These are phyloP conservation scores for Colletotrichum incanum DNA, from an alignment of 2,329 filamentous ascomycete genomes.

Conservation along the genomic window DNA sequence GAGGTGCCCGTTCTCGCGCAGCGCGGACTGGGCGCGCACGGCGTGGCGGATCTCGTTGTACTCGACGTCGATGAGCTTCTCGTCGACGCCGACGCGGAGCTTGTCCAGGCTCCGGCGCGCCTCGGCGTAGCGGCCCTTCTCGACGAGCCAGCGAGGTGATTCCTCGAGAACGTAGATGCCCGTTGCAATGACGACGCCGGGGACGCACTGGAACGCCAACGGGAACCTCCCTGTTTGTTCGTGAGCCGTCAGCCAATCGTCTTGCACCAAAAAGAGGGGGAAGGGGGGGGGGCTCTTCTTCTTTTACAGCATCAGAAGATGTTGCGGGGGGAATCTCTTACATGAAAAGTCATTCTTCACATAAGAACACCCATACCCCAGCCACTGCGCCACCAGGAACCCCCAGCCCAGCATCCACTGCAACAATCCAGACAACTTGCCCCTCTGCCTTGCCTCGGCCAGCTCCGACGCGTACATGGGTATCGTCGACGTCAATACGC, in stretches of 20 bases:
- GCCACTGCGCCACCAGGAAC: conserved; percentile 57
- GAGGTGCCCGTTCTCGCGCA: conserved; percentile 52
- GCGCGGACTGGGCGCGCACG: conserved; percentile 49
- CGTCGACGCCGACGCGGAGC: conserved; percentile 50
- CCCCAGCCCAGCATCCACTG: conserved; percentile 63
- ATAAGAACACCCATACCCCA: conserved; percentile 53
- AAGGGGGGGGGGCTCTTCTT: no score
- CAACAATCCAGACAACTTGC: conserved; percentile 57
- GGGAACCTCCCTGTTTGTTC: conserved; percentile 51
- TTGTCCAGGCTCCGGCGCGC: conserved; percentile 54
- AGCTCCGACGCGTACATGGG: conserved; percentile 64
- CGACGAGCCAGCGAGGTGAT: conserved; percentile 50
- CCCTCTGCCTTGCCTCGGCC: conserved; percentile 56
- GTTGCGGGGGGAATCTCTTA: conserved; percentile 46
- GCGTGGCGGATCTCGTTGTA: conserved; percentile 58
- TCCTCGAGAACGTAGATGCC: conserved; percentile 50
- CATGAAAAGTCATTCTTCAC: conserved; percentile 49
- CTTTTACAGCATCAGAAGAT: conserved; percentile 28
- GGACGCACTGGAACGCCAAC: conserved; percentile 50
- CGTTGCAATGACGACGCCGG: conserved; percentile 45
- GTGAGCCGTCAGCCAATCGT: neutral
- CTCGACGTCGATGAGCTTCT: conserved; percentile 56
- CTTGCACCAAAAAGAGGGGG: no score
- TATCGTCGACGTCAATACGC: conserved; percentile 62
- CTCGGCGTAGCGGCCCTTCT: conserved; percentile 54